Evolutionary conservation across 2,329 filamentous ascomycete species (phyloP).

Genomic region (Trichoderma sp.): DNA sequence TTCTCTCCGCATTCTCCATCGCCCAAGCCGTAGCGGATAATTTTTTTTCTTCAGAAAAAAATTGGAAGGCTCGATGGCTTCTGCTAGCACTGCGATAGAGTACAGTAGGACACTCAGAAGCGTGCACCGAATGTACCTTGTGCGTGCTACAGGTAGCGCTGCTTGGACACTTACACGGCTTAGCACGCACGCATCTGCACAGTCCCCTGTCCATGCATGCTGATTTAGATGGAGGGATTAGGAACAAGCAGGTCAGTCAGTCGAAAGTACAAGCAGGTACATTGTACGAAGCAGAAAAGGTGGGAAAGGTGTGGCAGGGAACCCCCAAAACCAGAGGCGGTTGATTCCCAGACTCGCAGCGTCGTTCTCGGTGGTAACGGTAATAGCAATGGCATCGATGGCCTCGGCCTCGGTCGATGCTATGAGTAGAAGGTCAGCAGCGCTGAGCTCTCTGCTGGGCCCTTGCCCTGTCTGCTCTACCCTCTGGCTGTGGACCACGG

Average conservation of each 20-base stretch:
- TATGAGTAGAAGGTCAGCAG: conserved; percentile 10
- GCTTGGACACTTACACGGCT: background rate
- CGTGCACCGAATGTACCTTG: background rate
- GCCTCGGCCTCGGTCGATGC: background rate
- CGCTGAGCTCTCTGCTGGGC: background rate
- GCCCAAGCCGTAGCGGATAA: conserved; percentile 12
- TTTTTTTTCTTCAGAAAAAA: conserved; percentile 2
- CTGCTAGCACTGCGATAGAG: background rate
- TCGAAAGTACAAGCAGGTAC: background rate
- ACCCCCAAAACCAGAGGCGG: conserved; percentile 2
- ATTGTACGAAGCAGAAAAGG: background rate
- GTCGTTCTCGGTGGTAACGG: background rate
- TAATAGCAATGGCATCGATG: background rate
- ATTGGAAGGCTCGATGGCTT: background rate
- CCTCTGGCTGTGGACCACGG: background rate
- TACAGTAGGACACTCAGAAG: background rate
- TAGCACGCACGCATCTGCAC: conserved; percentile 11
- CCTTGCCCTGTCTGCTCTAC: background rate
- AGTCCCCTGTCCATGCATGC: conserved; percentile 11
- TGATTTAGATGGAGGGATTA: conserved; percentile 21
- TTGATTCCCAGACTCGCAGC: background rate
- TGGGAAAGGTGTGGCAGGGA: conserved; percentile 13
- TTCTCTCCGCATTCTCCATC: conserved; percentile 37
- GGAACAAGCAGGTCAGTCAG: background rate
- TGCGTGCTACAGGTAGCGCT: background rate